Evolutionary conservation across 2,329 filamentous ascomycete genomes (phyloP), one percentile per base, ranked within the genome.

Genomic region (Penicillium sp.): DNA sequence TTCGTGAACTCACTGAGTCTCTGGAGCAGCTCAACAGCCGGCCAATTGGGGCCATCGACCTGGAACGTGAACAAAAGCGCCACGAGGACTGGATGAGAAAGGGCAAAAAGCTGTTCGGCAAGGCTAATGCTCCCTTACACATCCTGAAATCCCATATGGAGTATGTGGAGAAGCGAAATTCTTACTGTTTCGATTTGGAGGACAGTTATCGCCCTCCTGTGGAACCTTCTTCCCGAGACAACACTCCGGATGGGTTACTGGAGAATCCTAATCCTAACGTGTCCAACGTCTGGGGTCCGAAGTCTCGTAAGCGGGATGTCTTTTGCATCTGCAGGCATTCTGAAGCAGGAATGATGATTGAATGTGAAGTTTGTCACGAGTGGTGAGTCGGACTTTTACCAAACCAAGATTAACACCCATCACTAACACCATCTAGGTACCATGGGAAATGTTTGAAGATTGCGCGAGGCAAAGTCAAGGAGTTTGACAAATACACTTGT

Each of bases 21-120:
- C 77, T 99, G 12, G 89, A 91, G 55, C 90, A 94, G 51, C 82
- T 97, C 9, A 96, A 96, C 66, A 96, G 91, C 60, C 97, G 97
- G 69, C 94, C 94, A 0, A 85, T 84, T 40, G 94, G 94, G 2
- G 96, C 93, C 0, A 83, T 95, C 31, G 94, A 99, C 67, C 83
- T 99, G 4, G 94, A 99, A 69, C 92, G 91, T 61, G 92, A 97
- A 72, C 89, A 94, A 62, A 96, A 94, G 70, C 86, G 90, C 7
- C 94, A 97, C 63, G 94, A 99, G 71, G 94, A 99, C 72, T 99
- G 94, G 94, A 99, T 99, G 93, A 85, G 94, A 29, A 91, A 91
- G 67, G 94, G 94, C 49, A 99, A 99, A 77, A 97, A 97, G 72
- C 77, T 99, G 0, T 99, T 99, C 69, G 94, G 94, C 50, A 99